A percentile compares a stretch with the other conserved stretches of the same genome.
phyloP scores from a whole-genome alignment of 2,329 filamentous ascomycete species.

The Ciborinia camelliae region DNA sequence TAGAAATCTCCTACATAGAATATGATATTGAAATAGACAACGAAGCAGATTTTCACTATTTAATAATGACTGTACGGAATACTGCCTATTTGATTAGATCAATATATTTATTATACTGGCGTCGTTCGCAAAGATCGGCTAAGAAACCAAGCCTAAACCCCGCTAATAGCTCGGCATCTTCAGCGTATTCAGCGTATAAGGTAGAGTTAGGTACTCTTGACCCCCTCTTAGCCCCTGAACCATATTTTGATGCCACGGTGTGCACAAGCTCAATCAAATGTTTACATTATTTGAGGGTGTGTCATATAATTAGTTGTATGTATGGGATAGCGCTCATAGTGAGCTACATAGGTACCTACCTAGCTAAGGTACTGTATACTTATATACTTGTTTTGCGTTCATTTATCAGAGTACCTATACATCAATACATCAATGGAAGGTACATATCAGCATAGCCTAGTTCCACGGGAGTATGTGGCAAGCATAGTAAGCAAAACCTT shows the following conservation, averaged over 20 bases:
- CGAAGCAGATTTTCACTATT: background rate
- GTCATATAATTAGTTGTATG: background rate
- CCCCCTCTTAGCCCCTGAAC: slow-evolving; percentile 7
- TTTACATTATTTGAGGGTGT: no score
- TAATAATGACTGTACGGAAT: no score
- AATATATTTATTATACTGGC: slow-evolving; percentile 2
- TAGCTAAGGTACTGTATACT: no score
- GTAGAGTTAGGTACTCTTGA: no score
- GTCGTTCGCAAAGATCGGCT: background rate
- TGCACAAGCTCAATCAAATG: background rate
- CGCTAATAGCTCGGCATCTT: slow-evolving; percentile 5
- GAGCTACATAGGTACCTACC: background rate
- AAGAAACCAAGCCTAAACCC: background rate
- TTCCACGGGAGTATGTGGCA: background rate
- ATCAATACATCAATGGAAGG: background rate
- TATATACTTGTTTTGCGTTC: background rate
- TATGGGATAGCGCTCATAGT: background rate
- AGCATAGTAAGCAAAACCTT: background rate
- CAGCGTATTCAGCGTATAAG: background rate
- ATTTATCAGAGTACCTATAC: background rate
- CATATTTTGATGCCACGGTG: background rate
- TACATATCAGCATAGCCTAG: slow-evolving; percentile 1
- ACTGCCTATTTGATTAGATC: background rate
- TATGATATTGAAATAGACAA: background rate
- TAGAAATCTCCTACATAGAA: background rate